Conservation (phyloP, 352 stramenopile species). For the Globisporangium paddicum region DNA sequence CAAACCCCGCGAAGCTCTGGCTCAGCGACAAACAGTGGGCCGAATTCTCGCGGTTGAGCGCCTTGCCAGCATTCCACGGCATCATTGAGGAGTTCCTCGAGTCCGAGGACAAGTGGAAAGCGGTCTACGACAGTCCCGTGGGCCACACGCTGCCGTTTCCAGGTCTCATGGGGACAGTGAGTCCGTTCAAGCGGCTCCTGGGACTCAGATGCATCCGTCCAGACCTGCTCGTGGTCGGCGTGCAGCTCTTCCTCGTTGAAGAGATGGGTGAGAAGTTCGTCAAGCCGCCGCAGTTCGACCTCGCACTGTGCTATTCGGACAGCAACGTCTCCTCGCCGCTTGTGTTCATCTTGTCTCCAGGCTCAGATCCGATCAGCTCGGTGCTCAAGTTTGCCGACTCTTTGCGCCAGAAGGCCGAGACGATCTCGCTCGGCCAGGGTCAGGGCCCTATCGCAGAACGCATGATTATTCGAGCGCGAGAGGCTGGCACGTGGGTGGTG, state of each 20-base stretch:
- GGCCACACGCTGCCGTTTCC: conserved; percentile 82
- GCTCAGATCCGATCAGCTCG: conserved; percentile 88
- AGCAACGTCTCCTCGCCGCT: conserved; percentile 82
- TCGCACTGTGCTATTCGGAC: conserved; percentile 85
- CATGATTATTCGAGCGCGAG: conserved; percentile 80
- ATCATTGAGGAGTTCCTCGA: conserved; percentile 84
- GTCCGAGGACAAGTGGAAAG: conserved; percentile 79
- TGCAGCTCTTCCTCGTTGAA: conserved; percentile 88
- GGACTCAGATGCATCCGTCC: conserved; percentile 80
- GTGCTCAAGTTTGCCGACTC: conserved; percentile 89
- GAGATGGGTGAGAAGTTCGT: conserved; percentile 91
- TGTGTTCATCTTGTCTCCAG: conserved; percentile 91
- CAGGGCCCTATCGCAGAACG: conserved; percentile 89
- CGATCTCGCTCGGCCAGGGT: conserved; percentile 91
- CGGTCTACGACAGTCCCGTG: conserved; percentile 82
- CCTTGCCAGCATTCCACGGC: conserved; percentile 67
- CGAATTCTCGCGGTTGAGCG: conserved; percentile 87
- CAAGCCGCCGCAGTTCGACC: conserved; percentile 88
- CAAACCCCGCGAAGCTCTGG: conserved; percentile 89
- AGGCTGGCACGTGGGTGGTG: conserved; percentile 88
- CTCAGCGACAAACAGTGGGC: conserved; percentile 92
- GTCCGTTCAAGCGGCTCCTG: conserved; percentile 70
- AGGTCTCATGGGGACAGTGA: conserved; percentile 48
- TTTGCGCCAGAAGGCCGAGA: conserved; percentile 69
- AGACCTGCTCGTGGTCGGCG: conserved; percentile 83